Evolutionary conservation across 345 rosid species (phyloP), one percentile per base, ranked within the genome.

Genomic region (Populus ilicifolia): DNA sequence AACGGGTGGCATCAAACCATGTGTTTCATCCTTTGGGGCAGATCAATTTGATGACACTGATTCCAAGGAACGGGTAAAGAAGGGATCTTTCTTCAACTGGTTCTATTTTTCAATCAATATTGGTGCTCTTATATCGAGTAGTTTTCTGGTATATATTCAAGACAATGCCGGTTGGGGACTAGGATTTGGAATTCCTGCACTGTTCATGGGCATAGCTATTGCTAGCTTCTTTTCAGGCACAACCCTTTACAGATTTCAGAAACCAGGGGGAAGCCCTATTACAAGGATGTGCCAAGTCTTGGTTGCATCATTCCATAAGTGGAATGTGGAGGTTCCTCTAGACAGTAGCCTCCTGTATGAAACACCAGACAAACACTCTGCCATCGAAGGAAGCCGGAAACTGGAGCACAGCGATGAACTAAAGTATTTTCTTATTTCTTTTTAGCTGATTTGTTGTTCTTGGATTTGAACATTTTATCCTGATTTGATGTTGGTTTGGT

Each of bases 31-130:
- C 38, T 96, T 93, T 73, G 98, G 98, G 77, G 96, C 99, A 0
- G 99, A 93, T 75, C 98, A 96, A 84, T 93, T 96, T 81, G 99
- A 96, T 83, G 96, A 96, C 74, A 92, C 92, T 0, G 97, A 93
- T 83, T 69, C 92, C 0, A 85, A 71, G 21, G 99, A 96, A 84
- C 89, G 96, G 74, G 87, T 80, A 73, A 93, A 86, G 77, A 96
- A 93, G 78, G 96, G 94, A 43, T 93, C 99, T 1, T 96, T 96
- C 79, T 93, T 96, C 79, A 96, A 96, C 83, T 96, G 97, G 97
- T 96, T 88, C 76, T 96, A 92, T 79, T 93, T 96, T 85, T 92
- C 96, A 21, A 88, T 96, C 78, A 96, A 96, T 75, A 90, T 93
- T 38, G 99, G 99, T 33, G 98, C 96, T 41, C 88, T 93, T 10